These are phyloP conservation scores for Penicillium sp. DNA, from an alignment of 2,329 filamentous ascomycete genomes.

Conservation along the genomic window DNA sequence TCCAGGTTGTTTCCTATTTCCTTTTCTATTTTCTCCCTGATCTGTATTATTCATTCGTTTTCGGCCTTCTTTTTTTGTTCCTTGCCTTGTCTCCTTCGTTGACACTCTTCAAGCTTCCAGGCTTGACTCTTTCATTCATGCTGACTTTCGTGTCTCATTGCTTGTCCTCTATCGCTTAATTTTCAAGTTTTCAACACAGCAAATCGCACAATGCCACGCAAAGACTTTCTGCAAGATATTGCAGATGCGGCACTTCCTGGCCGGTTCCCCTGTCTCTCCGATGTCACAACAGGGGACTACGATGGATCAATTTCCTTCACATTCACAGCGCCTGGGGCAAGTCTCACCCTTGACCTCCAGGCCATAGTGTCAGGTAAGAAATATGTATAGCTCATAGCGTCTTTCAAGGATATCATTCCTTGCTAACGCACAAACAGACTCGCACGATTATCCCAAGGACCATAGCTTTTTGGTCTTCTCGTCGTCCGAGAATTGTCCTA, in stretches of 20 bases:
- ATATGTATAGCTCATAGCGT: neutral
- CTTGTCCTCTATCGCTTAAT: neutral
- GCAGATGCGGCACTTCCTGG: constrained; percentile 39
- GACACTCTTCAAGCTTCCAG: neutral
- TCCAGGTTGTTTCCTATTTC: neutral
- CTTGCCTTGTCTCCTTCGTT: neutral
- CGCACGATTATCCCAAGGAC: constrained; percentile 58
- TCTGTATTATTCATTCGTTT: neutral
- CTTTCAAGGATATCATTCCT: neutral
- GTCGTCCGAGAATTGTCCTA: constrained; percentile 37
- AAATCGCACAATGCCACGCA: constrained; percentile 59
- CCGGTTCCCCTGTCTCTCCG: constrained; percentile 50
- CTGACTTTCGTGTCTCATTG: neutral
- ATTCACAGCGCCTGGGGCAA: constrained; percentile 39
- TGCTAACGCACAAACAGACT: constrained; percentile 42
- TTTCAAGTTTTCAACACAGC: neutral
- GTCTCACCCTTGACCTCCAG: constrained; percentile 34
- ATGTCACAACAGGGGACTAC: constrained; percentile 62
- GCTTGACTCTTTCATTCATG: neutral
- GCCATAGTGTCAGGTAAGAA: constrained; percentile 41
- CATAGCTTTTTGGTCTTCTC: constrained; percentile 53
- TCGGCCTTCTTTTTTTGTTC: neutral
- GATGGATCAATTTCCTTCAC: constrained; percentile 70
- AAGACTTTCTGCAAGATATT: constrained; percentile 62
- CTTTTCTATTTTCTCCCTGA: neutral